phyloP scores from a whole-genome alignment of 164 flowering plant species.

The Stephania cephalantha region DNA sequence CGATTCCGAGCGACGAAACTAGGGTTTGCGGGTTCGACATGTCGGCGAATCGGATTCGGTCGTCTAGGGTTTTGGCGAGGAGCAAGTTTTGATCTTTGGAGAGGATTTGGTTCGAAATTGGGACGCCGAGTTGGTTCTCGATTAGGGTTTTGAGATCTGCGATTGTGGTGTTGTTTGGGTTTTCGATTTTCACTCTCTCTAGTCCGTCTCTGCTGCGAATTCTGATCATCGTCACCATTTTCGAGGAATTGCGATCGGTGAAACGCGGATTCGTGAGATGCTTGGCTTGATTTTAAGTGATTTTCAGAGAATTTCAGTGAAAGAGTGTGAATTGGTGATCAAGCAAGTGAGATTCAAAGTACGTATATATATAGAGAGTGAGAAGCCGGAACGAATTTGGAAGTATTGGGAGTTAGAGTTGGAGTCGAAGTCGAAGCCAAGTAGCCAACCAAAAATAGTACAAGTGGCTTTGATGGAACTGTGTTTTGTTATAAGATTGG shows the following conservation, averaged over 20 bases:
- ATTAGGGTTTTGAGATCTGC: conserved; percentile 56
- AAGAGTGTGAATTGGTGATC: too few relatives aligned
- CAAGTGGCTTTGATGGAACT: too few relatives aligned
- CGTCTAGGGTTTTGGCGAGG: conserved; percentile 60
- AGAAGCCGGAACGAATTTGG: too few relatives aligned
- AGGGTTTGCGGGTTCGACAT: conserved; percentile 46
- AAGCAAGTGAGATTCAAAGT: too few relatives aligned
- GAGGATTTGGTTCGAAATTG: conserved; percentile 54
- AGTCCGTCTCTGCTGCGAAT: conserved; percentile 85
- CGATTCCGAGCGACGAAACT: conserved; percentile 55
- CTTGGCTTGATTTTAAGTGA: too few relatives aligned
- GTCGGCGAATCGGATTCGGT: conserved; percentile 47
- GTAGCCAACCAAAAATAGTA: too few relatives aligned
- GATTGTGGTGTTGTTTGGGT: conserved; percentile 43
- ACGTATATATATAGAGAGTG: too few relatives aligned
- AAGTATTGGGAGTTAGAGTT: too few relatives aligned
- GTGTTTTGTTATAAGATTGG: too few relatives aligned
- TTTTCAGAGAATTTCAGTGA: background rate
- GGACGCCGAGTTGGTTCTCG: conserved; percentile 65
- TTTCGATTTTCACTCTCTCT: conserved; percentile 52
- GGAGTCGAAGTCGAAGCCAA: too few relatives aligned
- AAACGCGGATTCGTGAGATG: too few relatives aligned
- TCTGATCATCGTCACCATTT: conserved; percentile 76
- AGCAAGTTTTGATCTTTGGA: conserved; percentile 72
- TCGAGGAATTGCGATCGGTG: conserved; percentile 2